A percentile compares a stretch with the other conserved stretches of the same genome.
Conservation (phyloP, 306 rosid genomes). For the Dryas octopetala region DNA sequence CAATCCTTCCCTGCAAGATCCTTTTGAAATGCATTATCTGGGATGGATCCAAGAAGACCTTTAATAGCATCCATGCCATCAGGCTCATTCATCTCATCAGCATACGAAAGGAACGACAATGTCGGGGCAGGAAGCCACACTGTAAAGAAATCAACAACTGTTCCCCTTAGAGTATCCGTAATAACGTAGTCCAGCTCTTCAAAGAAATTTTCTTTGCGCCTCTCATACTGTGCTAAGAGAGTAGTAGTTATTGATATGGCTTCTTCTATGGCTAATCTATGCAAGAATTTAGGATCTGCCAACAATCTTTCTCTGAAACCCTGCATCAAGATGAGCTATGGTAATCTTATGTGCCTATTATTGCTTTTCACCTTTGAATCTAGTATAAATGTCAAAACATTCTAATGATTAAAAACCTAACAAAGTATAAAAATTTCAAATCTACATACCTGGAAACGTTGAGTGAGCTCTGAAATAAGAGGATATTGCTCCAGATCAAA, state of each 20-base stretch:
- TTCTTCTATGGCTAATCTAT: slow-evolving; percentile 95
- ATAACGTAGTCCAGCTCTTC: slow-evolving; percentile 89
- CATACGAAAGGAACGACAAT: slow-evolving; percentile 73
- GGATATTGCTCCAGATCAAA: slow-evolving; percentile 94
- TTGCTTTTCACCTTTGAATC: slow-evolving; percentile 1
- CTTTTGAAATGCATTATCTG: slow-evolving; percentile 96
- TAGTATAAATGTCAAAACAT: slow-evolving; percentile 4
- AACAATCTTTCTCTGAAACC: slow-evolving; percentile 98
- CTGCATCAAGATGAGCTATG: slow-evolving; percentile 48
- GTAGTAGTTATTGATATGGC: slow-evolving; percentile 83
- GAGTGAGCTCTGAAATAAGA: slow-evolving; percentile 75
- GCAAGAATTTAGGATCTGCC: slow-evolving; percentile 93
- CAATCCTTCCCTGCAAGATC: slow-evolving; percentile 78
- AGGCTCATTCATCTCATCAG: slow-evolving; percentile 55
- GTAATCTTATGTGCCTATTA: slow-evolving; percentile 10
- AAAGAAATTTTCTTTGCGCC: slow-evolving; percentile 78
- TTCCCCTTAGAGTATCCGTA: slow-evolving; percentile 76
- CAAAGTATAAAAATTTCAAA: slow-evolving; percentile 11
- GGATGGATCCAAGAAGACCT: slow-evolving; percentile 88
- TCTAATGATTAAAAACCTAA: slow-evolving; percentile 20
- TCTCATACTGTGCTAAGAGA: slow-evolving; percentile 80
- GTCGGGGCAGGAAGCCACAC: slow-evolving; percentile 99
- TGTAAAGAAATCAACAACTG: slow-evolving; percentile 89
- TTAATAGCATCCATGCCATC: slow-evolving; percentile 58
- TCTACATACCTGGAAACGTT: slow-evolving; percentile 79